Conservation (phyloP, 306 rosid genomes). For the Delonix regia region DNA sequence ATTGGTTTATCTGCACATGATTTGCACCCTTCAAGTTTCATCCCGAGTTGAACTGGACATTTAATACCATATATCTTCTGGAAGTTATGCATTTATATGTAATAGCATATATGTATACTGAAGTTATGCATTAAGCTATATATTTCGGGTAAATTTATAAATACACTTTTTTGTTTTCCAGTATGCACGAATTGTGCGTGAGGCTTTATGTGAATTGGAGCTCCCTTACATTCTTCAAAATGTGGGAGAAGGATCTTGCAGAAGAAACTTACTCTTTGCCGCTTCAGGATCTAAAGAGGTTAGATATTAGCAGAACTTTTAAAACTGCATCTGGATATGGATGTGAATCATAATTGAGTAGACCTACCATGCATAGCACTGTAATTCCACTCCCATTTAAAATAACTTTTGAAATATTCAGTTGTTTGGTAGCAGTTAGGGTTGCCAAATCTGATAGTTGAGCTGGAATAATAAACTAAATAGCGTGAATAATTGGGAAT, state of each 20-base stretch:
- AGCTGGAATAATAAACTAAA: not conserved
- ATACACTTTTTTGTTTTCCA: conserved; percentile 36
- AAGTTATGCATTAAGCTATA: not conserved
- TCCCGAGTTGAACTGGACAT: too few relatives aligned
- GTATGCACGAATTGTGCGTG: conserved; percentile 89
- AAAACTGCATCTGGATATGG: conserved; percentile 17
- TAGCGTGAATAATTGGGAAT: not conserved
- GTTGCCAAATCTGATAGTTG: not conserved
- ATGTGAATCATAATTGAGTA: not conserved
- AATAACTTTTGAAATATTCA: too few relatives aligned
- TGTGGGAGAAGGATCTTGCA: conserved; percentile 79
- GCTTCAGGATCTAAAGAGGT: conserved; percentile 80
- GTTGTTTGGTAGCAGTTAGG: not conserved
- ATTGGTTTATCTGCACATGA: too few relatives aligned
- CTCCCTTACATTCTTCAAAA: conserved; percentile 88
- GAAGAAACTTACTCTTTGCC: conserved; percentile 55
- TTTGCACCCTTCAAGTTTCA: too few relatives aligned
- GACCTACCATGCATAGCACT: not conserved
- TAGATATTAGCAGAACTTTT: conserved; percentile 21
- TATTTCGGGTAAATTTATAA: conserved; percentile 12
- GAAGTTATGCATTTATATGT: conserved; percentile 10
- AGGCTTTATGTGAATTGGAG: conserved; percentile 96
- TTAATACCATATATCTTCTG: not conserved
- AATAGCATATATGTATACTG: too few relatives aligned
- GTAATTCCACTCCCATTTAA: not conserved